Conservation (phyloP, 1,284 basidiomycete genomes). For the Pseudozyma tsukubaensis region DNA sequence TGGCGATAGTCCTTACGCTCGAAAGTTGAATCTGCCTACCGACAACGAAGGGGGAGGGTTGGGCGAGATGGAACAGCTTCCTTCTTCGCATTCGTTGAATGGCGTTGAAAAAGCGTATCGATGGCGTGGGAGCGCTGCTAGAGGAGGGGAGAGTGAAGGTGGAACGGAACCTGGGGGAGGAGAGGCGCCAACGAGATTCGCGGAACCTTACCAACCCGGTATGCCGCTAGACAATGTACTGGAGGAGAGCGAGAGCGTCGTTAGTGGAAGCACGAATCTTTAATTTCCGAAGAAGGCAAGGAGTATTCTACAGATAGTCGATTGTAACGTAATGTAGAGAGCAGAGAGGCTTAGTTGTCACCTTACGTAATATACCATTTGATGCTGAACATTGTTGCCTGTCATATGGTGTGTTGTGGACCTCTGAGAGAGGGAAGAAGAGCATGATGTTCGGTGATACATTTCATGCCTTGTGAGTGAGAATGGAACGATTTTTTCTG, state of each 20-base stretch:
- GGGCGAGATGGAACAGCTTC: constrained; percentile 11
- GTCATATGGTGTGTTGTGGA: no score
- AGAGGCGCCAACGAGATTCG: constrained; percentile 23
- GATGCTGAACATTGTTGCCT: no score
- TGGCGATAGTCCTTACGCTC: constrained; percentile 4
- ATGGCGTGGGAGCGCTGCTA: neutral
- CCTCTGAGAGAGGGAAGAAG: no score
- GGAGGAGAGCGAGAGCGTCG: constrained; percentile 58
- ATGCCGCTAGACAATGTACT: constrained; percentile 61
- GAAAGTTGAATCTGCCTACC: neutral
- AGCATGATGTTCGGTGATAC: no score
- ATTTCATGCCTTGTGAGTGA: no score
- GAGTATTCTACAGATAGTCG: no score
- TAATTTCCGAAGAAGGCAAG: neutral
- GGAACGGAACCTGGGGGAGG: constrained; percentile 25
- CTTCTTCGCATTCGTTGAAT: neutral
- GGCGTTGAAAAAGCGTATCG: neutral
- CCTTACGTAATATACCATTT: no score
- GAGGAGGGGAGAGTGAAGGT: neutral
- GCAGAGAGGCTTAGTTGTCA: no score
- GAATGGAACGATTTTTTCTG: no score
- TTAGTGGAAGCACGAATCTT: constrained; percentile 38
- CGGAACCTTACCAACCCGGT: constrained; percentile 59
- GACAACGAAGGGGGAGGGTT: constrained; percentile 1
- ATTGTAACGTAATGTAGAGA: no score